Evolutionary conservation across 345 rosid genomes (phyloP), one percentile per base, ranked within the genome.

Genomic region (Nephelium lappaceum): DNA sequence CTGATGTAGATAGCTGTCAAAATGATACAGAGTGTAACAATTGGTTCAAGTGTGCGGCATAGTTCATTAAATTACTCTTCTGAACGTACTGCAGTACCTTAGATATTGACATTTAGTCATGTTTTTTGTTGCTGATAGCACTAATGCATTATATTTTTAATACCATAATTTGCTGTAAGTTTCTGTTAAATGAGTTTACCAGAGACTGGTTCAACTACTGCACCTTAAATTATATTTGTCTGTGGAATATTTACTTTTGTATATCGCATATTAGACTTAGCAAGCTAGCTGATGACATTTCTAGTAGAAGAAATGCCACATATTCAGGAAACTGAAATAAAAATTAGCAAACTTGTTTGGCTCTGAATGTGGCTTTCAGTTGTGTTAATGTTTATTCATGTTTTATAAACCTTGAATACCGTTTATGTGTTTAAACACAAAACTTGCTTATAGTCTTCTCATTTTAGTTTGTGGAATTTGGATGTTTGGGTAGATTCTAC

Each of bases 21-120:
- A 25, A 41, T 65, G 69, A 69, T 45, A 63, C 12, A 18, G 76
- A 62, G 73, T 24, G 45, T 71, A 23, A 60, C 43, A 67, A 53
- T 21, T 49, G 78, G 61, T 78, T 78, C 83, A 69, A 79, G 79
- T 74, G 74, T 36, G 83, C 71, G 24, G 74, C 25, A 23, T 25
- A 39, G 77, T 55, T 57, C 65, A 21, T 43, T 62, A 71, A 6
- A 25, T 31, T 39, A n/a, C 60, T 67, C 3, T 24, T 38, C 24
- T 38, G 10, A 39, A 15, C 5, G 31, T 47, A 45, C 49, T 74
- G 43, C 42, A 53, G 36, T 76, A 72, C 25, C 23, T 53, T 53
- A 76, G 73, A 12, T 74, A 43, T 53, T 36, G 58, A 51, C 15
- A 42, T 61, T 73, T 42, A 21, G 39, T 55, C 24, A 5, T 47